Evolutionary conservation across 2,329 filamentous ascomycete species (phyloP).

Genomic region (Trichocomaceae sp.): DNA sequence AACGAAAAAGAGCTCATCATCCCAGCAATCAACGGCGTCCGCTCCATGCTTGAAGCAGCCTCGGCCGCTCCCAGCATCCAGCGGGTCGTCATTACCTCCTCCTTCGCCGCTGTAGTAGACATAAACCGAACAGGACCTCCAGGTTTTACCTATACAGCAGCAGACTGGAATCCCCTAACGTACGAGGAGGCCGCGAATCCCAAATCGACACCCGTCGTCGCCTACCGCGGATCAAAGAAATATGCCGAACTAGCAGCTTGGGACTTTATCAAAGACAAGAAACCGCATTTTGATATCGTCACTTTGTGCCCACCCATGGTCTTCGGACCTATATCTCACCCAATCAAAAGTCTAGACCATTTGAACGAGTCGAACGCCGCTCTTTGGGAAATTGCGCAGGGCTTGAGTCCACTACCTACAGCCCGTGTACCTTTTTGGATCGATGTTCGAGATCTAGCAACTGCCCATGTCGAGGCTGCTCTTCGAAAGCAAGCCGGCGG

Average conservation of each 20-base stretch:
- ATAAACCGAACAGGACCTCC: constrained; percentile 6
- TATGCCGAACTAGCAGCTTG: constrained; percentile 26
- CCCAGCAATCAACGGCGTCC: constrained; percentile 9
- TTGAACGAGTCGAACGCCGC: constrained; percentile 41
- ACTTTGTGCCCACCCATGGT: constrained; percentile 42
- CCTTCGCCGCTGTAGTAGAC: constrained; percentile 11
- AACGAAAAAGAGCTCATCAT: constrained; percentile 12
- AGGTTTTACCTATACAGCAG: constrained; percentile 21
- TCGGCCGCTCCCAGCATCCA: constrained; percentile 22
- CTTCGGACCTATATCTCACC: constrained; percentile 40
- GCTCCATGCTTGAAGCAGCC: constrained; percentile 36
- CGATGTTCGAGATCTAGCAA: no score
- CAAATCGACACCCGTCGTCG: constrained; percentile 20
- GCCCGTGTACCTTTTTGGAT: no score
- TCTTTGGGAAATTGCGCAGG: constrained; percentile 35
- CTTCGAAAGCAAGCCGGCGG: no score
- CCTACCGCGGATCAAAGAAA: constrained; percentile 29
- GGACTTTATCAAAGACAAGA: constrained; percentile 28
- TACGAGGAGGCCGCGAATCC: constrained; percentile 24
- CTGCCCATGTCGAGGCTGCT: no score
- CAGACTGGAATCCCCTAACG: constrained; percentile 28
- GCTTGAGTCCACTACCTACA: no score
- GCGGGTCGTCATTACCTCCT: constrained; percentile 11
- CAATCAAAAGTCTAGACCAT: constrained; percentile 25
- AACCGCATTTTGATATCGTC: constrained; percentile 37